Percentiles rank a stretch among this genome's conserved stretches.
phyloP scores from a whole-genome alignment of 2,329 filamentous ascomycete species.

The Cryphonectria carpinicola region DNA sequence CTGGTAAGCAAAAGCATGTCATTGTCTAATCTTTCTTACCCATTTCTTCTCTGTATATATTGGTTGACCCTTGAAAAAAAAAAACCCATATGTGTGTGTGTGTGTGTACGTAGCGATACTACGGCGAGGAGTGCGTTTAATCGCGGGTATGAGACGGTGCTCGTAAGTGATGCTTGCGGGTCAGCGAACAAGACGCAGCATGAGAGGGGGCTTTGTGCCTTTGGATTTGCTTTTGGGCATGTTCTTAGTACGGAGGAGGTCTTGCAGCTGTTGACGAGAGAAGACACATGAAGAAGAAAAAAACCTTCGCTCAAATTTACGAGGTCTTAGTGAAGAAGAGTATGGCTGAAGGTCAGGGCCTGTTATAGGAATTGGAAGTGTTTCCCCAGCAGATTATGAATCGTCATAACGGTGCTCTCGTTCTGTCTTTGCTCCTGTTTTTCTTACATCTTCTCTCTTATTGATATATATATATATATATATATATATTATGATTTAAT shows the following conservation, averaged over 20 bases:
- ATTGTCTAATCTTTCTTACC: background rate
- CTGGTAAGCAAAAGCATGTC: slow-evolving; percentile 28
- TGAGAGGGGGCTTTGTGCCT: slow-evolving; percentile 38
- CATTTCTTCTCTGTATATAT: background rate
- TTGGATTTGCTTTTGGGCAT: slow-evolving; percentile 41
- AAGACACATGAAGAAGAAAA: background rate
- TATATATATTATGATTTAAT: too few relatives aligned
- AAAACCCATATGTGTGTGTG: background rate
- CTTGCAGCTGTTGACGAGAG: background rate
- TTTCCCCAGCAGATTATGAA: too few relatives aligned
- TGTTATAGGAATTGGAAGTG: background rate
- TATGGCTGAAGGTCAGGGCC: background rate
- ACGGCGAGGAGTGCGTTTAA: slow-evolving; percentile 44
- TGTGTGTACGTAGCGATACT: slow-evolving; percentile 35
- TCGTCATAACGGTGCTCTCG: too few relatives aligned
- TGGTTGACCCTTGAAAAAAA: background rate
- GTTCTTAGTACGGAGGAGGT: slow-evolving; percentile 16
- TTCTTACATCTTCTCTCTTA: too few relatives aligned
- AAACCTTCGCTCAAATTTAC: background rate
- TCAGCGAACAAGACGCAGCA: slow-evolving; percentile 41
- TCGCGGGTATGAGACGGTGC: slow-evolving; percentile 45
- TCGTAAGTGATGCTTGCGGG: slow-evolving; percentile 43
- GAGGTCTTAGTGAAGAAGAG: background rate
- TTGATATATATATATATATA: too few relatives aligned
- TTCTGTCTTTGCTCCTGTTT: too few relatives aligned